Evolutionary conservation across 1,284 basidiomycete genomes (phyloP), one percentile per base, ranked within the genome.

Genomic region (Ceratobasidium sp.): DNA sequence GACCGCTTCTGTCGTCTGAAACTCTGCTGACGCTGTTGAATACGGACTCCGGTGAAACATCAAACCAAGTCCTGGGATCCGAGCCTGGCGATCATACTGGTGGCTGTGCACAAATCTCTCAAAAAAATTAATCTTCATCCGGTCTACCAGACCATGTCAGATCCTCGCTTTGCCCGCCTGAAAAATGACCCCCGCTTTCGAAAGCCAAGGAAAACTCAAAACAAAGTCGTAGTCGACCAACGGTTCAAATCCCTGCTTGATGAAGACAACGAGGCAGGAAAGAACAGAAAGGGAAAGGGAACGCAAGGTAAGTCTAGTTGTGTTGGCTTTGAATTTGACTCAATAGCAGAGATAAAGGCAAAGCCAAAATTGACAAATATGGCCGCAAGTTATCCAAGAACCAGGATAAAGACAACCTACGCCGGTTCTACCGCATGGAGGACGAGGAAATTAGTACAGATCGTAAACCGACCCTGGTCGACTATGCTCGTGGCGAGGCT

Each of bases 141-240:
- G 26, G 28, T 26, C 39, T 3, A 36, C 26, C 61, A 74, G 69
- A 74, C 76, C 76, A 92, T 92, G 91, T 87, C 89, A 43, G 95
- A 97, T 81, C 84, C 90, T 41, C 88, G 97, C 41, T 98, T 99
- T 80, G 88, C 92, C 36, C 86, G 92, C 72, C 85, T 98, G 65
- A 91, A 90, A 80, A 91, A 93, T 34, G 97, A 99, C 81, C 97
- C 97, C 69, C 89, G 97, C 71, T 99, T 99, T 83, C 85, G 96
- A 43, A 87, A 87, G 26, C 92, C 93, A 0, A 92, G 89, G 78
- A 92, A 90, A 80, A 89, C 92, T 59, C 84, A 89, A 69, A 84
- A 89, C 76, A 97, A 96, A 81, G 90, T 97, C 62, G 87, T 92
- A 74, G 87, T 98, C 46, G 97, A 99, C 80, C 91, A 97, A 16